Evolutionary conservation across 73 alveolate genomes (phyloP), one percentile per base, ranked within the genome.

Genomic region (Tetrahymena thermophila): DNA sequence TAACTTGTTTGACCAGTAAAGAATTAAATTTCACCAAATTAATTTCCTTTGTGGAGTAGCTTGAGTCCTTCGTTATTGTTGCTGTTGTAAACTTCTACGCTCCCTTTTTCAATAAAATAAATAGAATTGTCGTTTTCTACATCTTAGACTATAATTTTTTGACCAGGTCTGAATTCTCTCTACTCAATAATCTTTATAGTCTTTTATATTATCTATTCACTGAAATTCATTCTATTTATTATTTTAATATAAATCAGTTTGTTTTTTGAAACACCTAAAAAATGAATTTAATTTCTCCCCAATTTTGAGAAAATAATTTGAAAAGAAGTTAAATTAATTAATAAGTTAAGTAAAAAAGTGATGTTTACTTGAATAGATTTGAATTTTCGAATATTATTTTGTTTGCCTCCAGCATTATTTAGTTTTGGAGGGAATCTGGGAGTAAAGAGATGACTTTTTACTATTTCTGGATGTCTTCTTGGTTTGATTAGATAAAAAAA

Each of bases 401-500:
- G 31, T 71, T 71, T 28, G 95, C 97, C 44, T 84, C 38, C 25
- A 85, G 31, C 94, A 85, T 94, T 19, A 95, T 42, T 50, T 85
- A 44, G 31, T 85, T 43, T 89, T 95, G 55, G 14, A 95, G 84
- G 21, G 93, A 93, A 85, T 95, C 94, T 21, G 97, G 94, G 55
- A 95, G 43, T 89, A 84, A 93, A 34, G 84, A 43, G 17, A 95
- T 93, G 13, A 95, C 38, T 85, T 95, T 89, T 38, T 85, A 42
- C 93, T 95, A 71, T 58, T 43, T 85, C 0, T 71, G 35, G 1
- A 95, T 50, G 44, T 95, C 97, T 37, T 58, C 84, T 95, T 95
- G 93, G 35, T 95, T 43, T 35, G 93, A 94, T 21, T 95, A 85
- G 55, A 85, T 95, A 93, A 94, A 95, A 85, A 94, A 85, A 56